phyloP scores from a whole-genome alignment of 345 rosid species.

The Sonneratia alba region DNA sequence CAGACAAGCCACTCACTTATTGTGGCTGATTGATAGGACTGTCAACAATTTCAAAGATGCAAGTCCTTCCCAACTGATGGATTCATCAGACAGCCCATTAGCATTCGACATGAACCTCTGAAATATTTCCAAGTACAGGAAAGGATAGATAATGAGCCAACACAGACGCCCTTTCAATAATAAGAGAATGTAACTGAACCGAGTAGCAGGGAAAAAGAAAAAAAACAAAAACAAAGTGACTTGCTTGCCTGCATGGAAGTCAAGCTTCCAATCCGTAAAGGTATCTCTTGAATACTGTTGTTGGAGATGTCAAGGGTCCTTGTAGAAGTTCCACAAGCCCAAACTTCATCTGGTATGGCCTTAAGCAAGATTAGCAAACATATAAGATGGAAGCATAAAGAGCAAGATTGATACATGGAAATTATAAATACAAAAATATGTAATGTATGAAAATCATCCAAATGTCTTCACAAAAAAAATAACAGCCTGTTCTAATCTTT shows the following conservation, averaged over 20 bases:
- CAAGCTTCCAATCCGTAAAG: conserved; percentile 41
- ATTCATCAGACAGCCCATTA: conserved; percentile 53
- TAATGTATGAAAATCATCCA: too few relatives aligned
- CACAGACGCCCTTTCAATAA: not conserved
- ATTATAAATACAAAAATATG: not conserved
- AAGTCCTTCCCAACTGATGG: conserved; percentile 67
- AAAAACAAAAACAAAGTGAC: too few relatives aligned
- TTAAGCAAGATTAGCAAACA: conserved; percentile 20
- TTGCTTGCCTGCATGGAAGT: conserved; percentile 42
- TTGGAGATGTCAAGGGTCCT: conserved; percentile 62
- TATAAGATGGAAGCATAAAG: not conserved
- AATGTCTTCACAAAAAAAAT: not conserved
- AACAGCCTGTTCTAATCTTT: not conserved
- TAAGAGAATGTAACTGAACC: not conserved
- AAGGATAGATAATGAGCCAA: conserved; percentile 3
- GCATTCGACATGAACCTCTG: conserved; percentile 62
- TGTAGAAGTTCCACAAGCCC: conserved; percentile 49
- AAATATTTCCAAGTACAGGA: conserved; percentile 9
- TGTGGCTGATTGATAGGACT: conserved; percentile 53
- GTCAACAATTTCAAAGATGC: conserved; percentile 43
- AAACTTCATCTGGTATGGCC: conserved; percentile 75
- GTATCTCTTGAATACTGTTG: conserved; percentile 47
- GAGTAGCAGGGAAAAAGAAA: conserved; percentile 1
- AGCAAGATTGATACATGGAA: not conserved
- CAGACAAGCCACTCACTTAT: conserved; percentile 39